Evolutionary conservation across 2,329 filamentous ascomycete genomes (phyloP).

Genomic region (Cladosporium sp.): DNA sequence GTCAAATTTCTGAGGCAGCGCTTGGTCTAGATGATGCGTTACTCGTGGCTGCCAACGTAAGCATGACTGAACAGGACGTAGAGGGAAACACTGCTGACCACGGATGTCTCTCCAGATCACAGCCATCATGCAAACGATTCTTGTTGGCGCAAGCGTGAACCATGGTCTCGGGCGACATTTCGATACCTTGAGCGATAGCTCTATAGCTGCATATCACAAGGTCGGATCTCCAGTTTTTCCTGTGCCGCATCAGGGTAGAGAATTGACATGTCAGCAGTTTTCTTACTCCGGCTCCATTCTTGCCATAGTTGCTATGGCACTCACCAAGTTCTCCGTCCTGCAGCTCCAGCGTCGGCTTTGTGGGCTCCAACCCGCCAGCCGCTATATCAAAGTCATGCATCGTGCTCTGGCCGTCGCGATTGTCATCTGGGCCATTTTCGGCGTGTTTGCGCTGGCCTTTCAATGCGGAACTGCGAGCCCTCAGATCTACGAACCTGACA

Average conservation of each 20-base stretch:
- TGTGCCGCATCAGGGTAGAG: not conserved
- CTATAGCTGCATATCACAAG: not conserved
- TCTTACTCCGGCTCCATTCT: constrained; percentile 4
- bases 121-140: not conserved
- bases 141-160: not conserved
- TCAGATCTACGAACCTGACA: not conserved
- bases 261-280: not conserved
- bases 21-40: not conserved
- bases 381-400: constrained; percentile 2
- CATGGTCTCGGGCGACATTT: not conserved
- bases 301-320: not conserved
- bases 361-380: not conserved
- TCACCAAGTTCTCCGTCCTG: not conserved
- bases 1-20: not conserved
- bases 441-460: not conserved
- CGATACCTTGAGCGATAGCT: not conserved
- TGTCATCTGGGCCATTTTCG: not conserved
- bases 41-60: not conserved
- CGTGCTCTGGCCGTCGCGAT: not conserved
- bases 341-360: constrained; percentile 1
- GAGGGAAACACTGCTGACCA: not conserved
- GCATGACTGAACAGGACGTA: not conserved
- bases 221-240: not conserved
- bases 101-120: not conserved
- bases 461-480: not conserved